Percentiles rank a stretch among this genome's conserved stretches.
These are phyloP conservation scores for Tylopilus balloui DNA, from an alignment of 768 basidiomycete genomes.

Conservation along the genomic window DNA sequence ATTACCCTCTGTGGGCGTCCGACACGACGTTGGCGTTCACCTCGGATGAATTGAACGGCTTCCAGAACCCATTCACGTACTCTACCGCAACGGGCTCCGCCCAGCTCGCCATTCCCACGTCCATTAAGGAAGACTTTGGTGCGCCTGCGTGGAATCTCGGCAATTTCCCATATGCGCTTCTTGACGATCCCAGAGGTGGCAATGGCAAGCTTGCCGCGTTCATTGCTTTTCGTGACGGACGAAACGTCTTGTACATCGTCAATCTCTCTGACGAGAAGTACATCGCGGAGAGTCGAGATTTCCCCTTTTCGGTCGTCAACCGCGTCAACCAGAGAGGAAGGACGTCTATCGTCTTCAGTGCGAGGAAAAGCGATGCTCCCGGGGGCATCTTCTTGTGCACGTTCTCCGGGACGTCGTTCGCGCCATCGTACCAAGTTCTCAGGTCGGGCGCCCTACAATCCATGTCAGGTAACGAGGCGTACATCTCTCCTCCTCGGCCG, in stretches of 20 bases:
- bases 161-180: conserved; percentile 42
- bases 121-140: conserved; percentile 54
- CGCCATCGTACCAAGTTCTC: conserved; percentile 19
- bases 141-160: conserved; percentile 54
- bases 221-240: conserved; percentile 32
- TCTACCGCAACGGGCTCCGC: conserved; percentile 30
- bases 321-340: conserved; percentile 24
- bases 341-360: conserved; percentile 32
- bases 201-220: conserved; percentile 26
- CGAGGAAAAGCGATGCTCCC: conserved; percentile 29
- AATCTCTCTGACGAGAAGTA: conserved; percentile 23
- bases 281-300: conserved; percentile 25
- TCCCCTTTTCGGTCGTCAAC: conserved; percentile 32
- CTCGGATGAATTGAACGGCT: conserved; percentile 56
- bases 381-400: conserved; percentile 30
- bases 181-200: conserved; percentile 31
- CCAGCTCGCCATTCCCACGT: conserved; percentile 31
- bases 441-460: conserved; percentile 23
- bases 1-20: conserved; percentile 57
- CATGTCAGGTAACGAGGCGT: conserved; percentile 12
- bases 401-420: conserved; percentile 22
- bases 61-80: conserved; percentile 63
- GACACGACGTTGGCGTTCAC: conserved; percentile 58
- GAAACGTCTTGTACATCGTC: conserved; percentile 33
- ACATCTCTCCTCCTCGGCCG: conserved; percentile 47